Conservation (phyloP, 306 rosid species). For the Citrullus mucosospermus region DNA sequence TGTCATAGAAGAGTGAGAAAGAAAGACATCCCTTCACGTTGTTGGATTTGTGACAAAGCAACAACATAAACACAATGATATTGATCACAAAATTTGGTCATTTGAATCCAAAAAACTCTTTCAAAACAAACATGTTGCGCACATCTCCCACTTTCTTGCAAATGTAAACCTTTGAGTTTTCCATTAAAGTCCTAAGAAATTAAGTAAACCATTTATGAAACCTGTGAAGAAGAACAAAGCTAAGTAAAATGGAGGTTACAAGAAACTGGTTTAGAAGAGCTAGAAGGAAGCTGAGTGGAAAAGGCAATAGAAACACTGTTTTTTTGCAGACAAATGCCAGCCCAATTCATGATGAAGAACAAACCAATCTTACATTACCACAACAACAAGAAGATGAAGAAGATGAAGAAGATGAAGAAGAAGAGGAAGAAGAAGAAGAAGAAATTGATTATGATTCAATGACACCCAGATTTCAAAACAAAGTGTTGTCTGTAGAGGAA, state of each 20-base stretch:
- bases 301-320: conserved; percentile 20
- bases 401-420: conserved; percentile 12
- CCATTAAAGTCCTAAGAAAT: not conserved
- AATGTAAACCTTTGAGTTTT: not conserved
- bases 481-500: conserved; percentile 19
- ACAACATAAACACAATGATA: not conserved
- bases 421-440: conserved; percentile 3
- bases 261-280: conserved; percentile 39
- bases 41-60: not conserved
- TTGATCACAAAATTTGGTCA: not conserved
- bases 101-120: not conserved
- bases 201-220: not conserved
- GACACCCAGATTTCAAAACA: not conserved
- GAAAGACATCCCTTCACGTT: not conserved
- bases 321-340: conserved; percentile 18
- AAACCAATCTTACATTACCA: conserved; percentile 1
- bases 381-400: conserved; percentile 12
- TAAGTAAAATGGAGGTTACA: conserved; percentile 21
- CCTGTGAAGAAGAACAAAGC: not conserved
- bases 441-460: not conserved
- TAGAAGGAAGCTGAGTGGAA: conserved; percentile 26
- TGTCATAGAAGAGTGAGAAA: not conserved
- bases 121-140: not conserved
- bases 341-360: conserved; percentile 4
- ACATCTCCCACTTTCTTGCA: not conserved